Evolutionary conservation across 2,329 filamentous ascomycete species (phyloP).

Genomic region (Berkeleyomyces rouxiae): DNA sequence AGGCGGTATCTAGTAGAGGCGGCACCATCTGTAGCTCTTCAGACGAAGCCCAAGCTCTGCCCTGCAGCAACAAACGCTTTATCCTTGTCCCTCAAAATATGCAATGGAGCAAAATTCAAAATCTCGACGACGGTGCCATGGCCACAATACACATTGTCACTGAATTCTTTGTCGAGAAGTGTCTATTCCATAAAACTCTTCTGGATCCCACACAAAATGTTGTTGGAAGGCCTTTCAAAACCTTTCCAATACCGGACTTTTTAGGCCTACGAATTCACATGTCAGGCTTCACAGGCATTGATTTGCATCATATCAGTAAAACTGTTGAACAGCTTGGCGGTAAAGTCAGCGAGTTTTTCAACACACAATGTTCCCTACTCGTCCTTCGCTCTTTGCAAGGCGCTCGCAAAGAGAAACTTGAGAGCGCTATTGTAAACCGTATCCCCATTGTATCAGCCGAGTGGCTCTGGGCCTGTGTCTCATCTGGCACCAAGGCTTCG

Average conservation of each 20-base stretch:
- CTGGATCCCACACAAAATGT: slow-evolving; percentile 53
- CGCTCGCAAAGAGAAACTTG: slow-evolving; percentile 58
- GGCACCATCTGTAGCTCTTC: not conserved
- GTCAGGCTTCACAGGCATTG: slow-evolving; percentile 68
- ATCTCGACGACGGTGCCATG: not conserved
- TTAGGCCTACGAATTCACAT: slow-evolving; percentile 56
- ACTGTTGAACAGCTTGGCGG: slow-evolving; percentile 62
- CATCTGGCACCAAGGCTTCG: not conserved
- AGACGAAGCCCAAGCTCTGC: not conserved
- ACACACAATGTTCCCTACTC: slow-evolving; percentile 54
- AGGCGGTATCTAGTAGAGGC: slow-evolving; percentile 5
- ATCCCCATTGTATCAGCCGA: slow-evolving; percentile 66
- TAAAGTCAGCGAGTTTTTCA: slow-evolving; percentile 63
- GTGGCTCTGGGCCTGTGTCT: slow-evolving; percentile 75
- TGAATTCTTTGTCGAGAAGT: slow-evolving; percentile 87
- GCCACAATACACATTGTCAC: slow-evolving; percentile 38
- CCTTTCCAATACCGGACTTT: slow-evolving; percentile 55
- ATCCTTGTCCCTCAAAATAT: slow-evolving; percentile 35
- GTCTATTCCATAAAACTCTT: slow-evolving; percentile 59
- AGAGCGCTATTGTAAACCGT: slow-evolving; percentile 54
- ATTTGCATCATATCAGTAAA: slow-evolving; percentile 71
- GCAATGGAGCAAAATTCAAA: not conserved
- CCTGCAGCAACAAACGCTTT: slow-evolving; percentile 19
- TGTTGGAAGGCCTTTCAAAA: slow-evolving; percentile 59
- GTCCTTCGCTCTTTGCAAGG: slow-evolving; percentile 46